Evolutionary conservation across 345 rosid species (phyloP).

Genomic region (Capsella bursapastoris): DNA sequence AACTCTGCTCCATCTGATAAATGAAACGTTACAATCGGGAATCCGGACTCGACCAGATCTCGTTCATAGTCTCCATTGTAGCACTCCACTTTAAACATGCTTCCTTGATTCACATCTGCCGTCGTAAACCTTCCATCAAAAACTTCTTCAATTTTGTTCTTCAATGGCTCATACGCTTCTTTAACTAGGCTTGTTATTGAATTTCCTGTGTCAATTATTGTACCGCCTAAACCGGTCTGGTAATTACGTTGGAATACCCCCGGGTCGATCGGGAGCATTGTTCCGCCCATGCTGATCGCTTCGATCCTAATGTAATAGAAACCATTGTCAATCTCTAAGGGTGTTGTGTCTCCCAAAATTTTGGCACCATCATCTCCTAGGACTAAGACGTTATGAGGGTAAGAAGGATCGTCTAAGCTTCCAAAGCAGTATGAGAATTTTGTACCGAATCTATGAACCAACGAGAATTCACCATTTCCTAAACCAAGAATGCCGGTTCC

Average conservation of each 20-base stretch:
- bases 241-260: not conserved
- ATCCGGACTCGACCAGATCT: constrained; percentile 24
- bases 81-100: not conserved
- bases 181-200: not conserved
- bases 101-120: not conserved
- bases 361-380: constrained; percentile 13
- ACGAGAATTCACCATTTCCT: constrained; percentile 5
- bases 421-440: constrained; percentile 30
- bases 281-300: constrained; percentile 16
- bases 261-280: constrained; percentile 2
- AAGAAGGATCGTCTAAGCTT: constrained; percentile 12
- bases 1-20: constrained; percentile 31
- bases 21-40: constrained; percentile 20
- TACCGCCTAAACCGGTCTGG: not conserved
- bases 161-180: constrained; percentile 11
- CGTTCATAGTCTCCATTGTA: constrained; percentile 17
- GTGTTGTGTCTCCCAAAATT: constrained; percentile 15
- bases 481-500: constrained; percentile 23
- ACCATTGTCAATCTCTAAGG: constrained; percentile 8
- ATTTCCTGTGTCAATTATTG: constrained; percentile 1
- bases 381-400: constrained; percentile 6
- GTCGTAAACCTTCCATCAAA: not conserved
- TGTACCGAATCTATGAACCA: not conserved
- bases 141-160: not conserved
- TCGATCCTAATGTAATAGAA: constrained; percentile 10